Evolutionary conservation across 805 yeast species (phyloP).

Genomic region (Wickerhamiella azymoides): DNA sequence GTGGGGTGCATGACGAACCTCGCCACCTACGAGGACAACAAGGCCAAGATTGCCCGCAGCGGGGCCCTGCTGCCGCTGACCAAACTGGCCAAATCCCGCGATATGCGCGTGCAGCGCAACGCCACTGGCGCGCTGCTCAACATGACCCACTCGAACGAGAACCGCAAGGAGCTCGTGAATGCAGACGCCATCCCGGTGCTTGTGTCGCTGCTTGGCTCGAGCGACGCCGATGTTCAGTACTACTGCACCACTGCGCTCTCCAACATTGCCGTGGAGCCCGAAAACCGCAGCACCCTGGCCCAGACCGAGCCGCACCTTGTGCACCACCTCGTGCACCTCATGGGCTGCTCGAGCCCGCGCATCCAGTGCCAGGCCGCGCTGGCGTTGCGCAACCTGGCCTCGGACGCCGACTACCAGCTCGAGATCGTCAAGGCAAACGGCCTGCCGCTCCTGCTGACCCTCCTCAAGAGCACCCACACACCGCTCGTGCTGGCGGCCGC

Average conservation of each 20-base stretch:
- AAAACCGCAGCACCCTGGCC: conserved; percentile 73
- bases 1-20: conserved; percentile 97
- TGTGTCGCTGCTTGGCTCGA: conserved; percentile 68
- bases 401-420: conserved; percentile 89
- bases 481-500: conserved; percentile 92
- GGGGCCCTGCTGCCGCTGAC: conserved; percentile 94
- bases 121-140: conserved; percentile 96
- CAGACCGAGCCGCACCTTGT: conserved; percentile 89
- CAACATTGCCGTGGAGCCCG: conserved; percentile 92
- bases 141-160: conserved; percentile 96
- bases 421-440: conserved; percentile 96
- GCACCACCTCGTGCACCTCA: conserved; percentile 68
- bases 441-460: conserved; percentile 78
- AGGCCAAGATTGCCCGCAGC: conserved; percentile 85
- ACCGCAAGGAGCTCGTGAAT: conserved; percentile 88
- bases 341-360: conserved; percentile 87
- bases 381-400: conserved; percentile 88
- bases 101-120: conserved; percentile 91
- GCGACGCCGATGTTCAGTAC: conserved; percentile 94
- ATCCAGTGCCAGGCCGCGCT: conserved; percentile 98
- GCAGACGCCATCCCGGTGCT: conserved; percentile 98
- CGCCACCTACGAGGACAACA: conserved; percentile 96
- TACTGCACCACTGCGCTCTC: conserved; percentile 96
- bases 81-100: conserved; percentile 84
- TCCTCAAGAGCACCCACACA: conserved; percentile 78